Evolutionary conservation across 225 moss, liverwort and hornwort species (phyloP), one percentile per base, ranked within the genome.

Genomic region (Neckera pumila): DNA sequence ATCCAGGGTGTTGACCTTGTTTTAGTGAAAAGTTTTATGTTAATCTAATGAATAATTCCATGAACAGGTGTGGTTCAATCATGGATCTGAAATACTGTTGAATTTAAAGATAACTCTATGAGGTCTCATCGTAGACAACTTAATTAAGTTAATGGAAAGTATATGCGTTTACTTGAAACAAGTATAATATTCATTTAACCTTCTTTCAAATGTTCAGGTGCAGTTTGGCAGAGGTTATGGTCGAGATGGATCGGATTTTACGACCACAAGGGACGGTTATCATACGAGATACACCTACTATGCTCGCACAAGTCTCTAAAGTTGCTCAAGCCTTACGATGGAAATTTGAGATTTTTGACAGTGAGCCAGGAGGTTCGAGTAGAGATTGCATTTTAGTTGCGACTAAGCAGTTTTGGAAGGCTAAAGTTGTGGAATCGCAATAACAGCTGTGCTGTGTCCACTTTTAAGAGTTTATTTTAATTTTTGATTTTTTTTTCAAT

Each of bases 191-290:
- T 14, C 75, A 49, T n/a, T 47, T 62, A 26, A 2, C 28, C 62
- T 70, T 77, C n/a, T 86, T 90, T 76, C 26, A 56, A 63, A 58
- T 84, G 86, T 88, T 84, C 90, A 97, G 96, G 90, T 97, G 96
- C 85, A 94, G 90, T 88, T 86, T 96, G 56, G 93, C 93, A 56
- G 91, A 94, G 81, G 93, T 97, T 49, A 83, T 97, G 89, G 49
- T 97, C 56, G 96, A 97, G 90, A 97, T 96, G 96, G 96, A 97
- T 80, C 93, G 96, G 40, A 95, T 96, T 53, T 78, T 97, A 60
- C 93, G 96, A 75, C 96, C 96, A 16, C 90, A 85, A 40, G 96
- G 96, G 89, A 94, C 93, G 17, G 94, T 93, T 20, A 61, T 92
- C 67, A 89, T 93, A 56, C 88, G 92, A 27, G 92, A 92, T 63